Base-by-base conservation (phyloP, 2,329 filamentous ascomycete genomes). In the Alternaria longipes region DNA sequence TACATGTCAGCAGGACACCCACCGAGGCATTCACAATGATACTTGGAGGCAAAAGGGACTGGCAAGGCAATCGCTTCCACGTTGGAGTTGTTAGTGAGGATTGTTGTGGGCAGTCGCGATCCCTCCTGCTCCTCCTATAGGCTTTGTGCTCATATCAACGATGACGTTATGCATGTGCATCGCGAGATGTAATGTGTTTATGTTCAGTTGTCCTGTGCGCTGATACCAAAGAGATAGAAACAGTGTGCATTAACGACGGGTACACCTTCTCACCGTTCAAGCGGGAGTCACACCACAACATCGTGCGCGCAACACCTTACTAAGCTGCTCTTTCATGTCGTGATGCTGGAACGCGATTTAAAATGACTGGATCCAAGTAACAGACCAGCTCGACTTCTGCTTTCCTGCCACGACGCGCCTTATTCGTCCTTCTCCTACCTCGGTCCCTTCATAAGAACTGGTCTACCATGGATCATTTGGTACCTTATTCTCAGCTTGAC, bases 401-500 rank as follows among this genome's bases (percentile, higher is more conserved):
- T 11, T 8, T 2, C 7, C 30, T 36, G 3, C 5, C 30, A 38
- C 8, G 24, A 4, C 32, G 14, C 46, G 22, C 22, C 1, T 4
- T 11, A 14, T 4, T 8, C 40, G 12, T 24, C 22, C 20, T 36
- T 26, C 8, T 2, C 36, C 22, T 18, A 38, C 16, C 12, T 41
- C 20, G 11, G 12, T 8, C 16, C 22, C 38, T 24, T 47, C 34
- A 4, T 22, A 5, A 22, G 49, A 24, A 24, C 16, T n/a, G 22
- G n/a, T n/a, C 32, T 53, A 5, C 26, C 40, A 6, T 18, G 26
- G 0, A 36, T 18, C 26, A 56, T 38, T 11, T 24, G 46, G 1
- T 55, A 34, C 11, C 60, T 54, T 16, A 64, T 41, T 24, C 52
- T 66, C 57, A 66, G 28, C 49, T 66, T 66, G 9, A 66, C 26